Evolutionary conservation across 306 rosid genomes (phyloP).

Genomic region (Geum urbanum): DNA sequence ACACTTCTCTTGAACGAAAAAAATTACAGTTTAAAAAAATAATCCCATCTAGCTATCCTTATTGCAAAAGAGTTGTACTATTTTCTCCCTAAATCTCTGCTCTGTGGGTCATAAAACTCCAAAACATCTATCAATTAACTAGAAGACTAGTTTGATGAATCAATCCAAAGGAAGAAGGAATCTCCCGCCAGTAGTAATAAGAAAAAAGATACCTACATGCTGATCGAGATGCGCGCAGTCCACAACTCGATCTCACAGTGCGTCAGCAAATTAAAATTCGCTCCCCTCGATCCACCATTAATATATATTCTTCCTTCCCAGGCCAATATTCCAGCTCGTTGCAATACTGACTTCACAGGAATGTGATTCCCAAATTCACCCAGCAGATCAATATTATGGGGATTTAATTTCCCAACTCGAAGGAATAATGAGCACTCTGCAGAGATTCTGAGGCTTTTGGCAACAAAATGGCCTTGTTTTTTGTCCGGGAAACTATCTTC

Average conservation of each 20-base stretch:
- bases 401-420: conserved; percentile 6
- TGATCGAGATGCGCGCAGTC: background rate
- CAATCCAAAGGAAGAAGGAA: background rate
- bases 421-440: conserved; percentile 1
- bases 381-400: conserved; percentile 3
- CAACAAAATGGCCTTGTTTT: background rate
- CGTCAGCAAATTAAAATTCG: background rate
- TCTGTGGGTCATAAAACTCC: background rate
- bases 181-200: background rate
- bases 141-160: background rate
- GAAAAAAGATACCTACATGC: background rate
- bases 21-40: too few relatives aligned
- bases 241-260: background rate
- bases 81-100: background rate
- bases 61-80: background rate
- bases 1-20: too few relatives aligned
- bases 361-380: conserved; percentile 33
- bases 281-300: background rate
- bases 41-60: background rate
- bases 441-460: background rate
- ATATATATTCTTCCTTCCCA: background rate
- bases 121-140: background rate
- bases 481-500: background rate
- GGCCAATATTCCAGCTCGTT: background rate
- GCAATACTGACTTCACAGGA: conserved; percentile 20